Base-by-base conservation (phyloP, 176 grass and related monocot genomes). In the Eragrostis curvula region DNA sequence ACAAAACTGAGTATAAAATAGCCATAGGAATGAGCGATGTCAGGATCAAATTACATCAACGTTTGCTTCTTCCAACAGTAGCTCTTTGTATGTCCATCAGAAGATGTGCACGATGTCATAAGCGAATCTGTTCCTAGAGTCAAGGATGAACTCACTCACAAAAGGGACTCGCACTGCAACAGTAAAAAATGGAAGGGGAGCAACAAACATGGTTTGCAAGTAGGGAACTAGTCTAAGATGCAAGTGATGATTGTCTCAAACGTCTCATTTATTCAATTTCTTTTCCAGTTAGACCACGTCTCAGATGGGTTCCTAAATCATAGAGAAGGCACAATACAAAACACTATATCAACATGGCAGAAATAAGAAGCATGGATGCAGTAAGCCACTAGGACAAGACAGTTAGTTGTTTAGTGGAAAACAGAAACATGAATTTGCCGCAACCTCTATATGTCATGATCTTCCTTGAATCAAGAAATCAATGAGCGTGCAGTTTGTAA, bases 101-200 rank as follows among this genome's bases (percentile, higher is more conserved):
- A 94, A 94, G 67, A 94, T 94, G 55, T 94, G 95, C 84, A 97
- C 87, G 60, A 97, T 89, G 78, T 97, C 92, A 5, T 94, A 97
- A 11, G 95, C 92, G 83, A 97, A 97, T 94, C 92, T 97, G 51
- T 18, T 42, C 48, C 24, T 75, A 36, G 2, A 56, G 90, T 97
- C 44, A 97, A 97, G 85, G 95, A 85, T 90, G 25, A 63, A 81
- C 32, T 77, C 55, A 39, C 70, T 15, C 1, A 45, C 32, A 28
- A 81, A 80, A 48, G 48, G 44, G 17, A 63, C 11, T 20, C 45
- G 62, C 12, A 48, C 32, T 36, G 32, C 4, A 36, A 36, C 4
- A 36, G 32, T 36, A 2, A 64, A 52, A 67, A 43, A 24, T 46
- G 41, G 9, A 36, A 21, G 36, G 17, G 25, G 46, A 53, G 40